Base-by-base conservation (phyloP, 2,329 filamentous ascomycete species). In the Colletotrichum phormii region DNA sequence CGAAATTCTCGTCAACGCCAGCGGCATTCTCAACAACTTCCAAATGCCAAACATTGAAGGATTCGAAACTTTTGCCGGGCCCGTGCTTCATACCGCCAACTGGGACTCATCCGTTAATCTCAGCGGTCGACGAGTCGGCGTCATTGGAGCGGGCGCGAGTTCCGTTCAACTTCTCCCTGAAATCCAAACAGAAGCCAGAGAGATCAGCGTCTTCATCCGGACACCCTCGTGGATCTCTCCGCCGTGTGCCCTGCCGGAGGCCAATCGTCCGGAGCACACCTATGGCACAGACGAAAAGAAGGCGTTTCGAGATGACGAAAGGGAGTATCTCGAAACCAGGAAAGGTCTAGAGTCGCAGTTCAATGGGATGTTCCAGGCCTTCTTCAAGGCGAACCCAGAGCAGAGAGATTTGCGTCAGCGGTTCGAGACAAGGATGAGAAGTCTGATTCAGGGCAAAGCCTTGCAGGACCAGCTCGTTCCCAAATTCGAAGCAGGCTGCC, bases 1-100 rank as follows among this genome's bases (percentile, higher is more conserved):
- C 1, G 75, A 77, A 24, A 73, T 77, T 29, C 67, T 77, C 18
- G 62, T 76, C 13, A 77, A 77, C 22, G 75, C 75, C 0, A 71
- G 75, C 1, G 75, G 75, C 35, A 77, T 77, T 12, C 46, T 77
- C 18, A 77, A 77, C 64, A 65, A 86, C 62, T 86, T 82, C 78
- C 83, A 84, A 61, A 86, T 84, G 83, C 86, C 86, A 5, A 79
- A 80, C 3, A 86, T 88, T n/a, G 80, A 84, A 5, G 86, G 86
- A 0, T 73, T 88, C 2, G 75, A 84, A 6, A 81, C 80, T 12
- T 88, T 86, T 76, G 82, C 84, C 66, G 86, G 86, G 18, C 81
- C 80, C 49, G 74, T 86, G 1, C 77, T 87, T 26, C 86, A 88
- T 77, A 77, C 83, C 2, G 85, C 85, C 5, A 81, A 82, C 9